Evolutionary conservation across 179 eudicot species (phyloP), one percentile per base, ranked within the genome.

Genomic region (Amaranthus tricolor): DNA sequence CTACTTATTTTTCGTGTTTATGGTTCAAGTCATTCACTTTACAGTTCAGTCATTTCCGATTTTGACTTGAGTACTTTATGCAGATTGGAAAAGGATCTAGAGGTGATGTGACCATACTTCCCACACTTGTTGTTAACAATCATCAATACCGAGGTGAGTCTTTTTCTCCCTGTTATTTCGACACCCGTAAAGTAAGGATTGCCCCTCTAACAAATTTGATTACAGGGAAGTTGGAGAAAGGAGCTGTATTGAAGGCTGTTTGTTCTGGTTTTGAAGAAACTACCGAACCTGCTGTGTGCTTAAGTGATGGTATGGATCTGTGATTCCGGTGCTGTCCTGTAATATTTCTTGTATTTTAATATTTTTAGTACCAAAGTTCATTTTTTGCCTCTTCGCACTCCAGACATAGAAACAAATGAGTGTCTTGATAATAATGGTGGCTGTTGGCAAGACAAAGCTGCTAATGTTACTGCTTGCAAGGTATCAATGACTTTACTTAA

Each of bases 241-340:
- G 94, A 73, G 94, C 97, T 74, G 97, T 90, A 43, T 64, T 86
- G 78, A 92, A 92, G 88, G 97, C 97, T 73, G 89, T 92, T 54
- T 92, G 96, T 78, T 78, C 97, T 57, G 97, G 97, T 82, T 92
- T 92, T 81, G 93, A 92, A 80, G 97, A 92, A 87, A 92, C 97
- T 21, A 92, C 96, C 21, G 97, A 91, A 82, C 97, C 97, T 78
- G 84, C 84, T 83, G 92, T 85, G 80, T 92, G 97, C 80, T 87
- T 92, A 78, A 90, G 89, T 78, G 94, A 79, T 67, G 97, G 97
- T 92, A 83, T 74, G 68, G 63, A 5, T 24, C 31, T 72, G 6
- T 48, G 49, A 58, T 68, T 24, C 12, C 50, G 24, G 61, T 52
- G 40, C 45, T 31, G 40, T 31, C 40, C 40, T 31, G 40, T 31